Percentiles rank a stretch among this genome's conserved stretches.
phyloP scores from a whole-genome alignment of 2,329 filamentous ascomycete genomes.

The Ascochyta koolunga region DNA sequence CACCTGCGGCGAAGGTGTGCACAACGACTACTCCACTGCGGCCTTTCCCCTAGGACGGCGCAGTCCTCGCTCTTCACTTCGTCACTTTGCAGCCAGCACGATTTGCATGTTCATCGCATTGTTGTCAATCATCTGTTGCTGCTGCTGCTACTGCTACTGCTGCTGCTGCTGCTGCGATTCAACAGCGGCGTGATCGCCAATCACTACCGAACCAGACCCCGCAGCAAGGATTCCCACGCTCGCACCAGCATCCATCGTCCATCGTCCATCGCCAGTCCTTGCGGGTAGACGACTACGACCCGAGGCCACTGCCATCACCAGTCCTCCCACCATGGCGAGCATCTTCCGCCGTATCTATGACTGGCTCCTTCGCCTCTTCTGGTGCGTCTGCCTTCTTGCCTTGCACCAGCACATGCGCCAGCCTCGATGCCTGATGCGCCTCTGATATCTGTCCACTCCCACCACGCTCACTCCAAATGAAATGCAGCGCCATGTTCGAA shows the following conservation, averaged over 20 bases:
- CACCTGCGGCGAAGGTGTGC: constrained; percentile 23
- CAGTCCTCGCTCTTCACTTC: constrained; percentile 36
- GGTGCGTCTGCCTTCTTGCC: constrained; percentile 64
- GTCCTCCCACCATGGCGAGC: constrained; percentile 71
- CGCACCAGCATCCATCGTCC: constrained; percentile 31
- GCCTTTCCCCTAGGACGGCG: constrained; percentile 31
- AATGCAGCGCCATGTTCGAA: constrained; percentile 25
- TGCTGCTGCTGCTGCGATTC: constrained; percentile 25
- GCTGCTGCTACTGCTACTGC: constrained; percentile 1
- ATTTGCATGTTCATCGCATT: constrained; percentile 16
- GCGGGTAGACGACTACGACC: constrained; percentile 29
- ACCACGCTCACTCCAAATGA: constrained; percentile 21
- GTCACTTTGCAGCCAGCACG: constrained; percentile 21
- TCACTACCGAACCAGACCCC: constrained; percentile 38
- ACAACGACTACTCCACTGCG: constrained; percentile 32
- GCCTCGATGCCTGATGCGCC: constrained; percentile 37
- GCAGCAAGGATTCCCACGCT: constrained; percentile 48
- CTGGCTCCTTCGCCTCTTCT: constrained; percentile 97
- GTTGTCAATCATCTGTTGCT: constrained; percentile 35
- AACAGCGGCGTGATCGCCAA: constrained; percentile 37
- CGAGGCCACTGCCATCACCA: constrained; percentile 43
- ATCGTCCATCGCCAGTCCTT: constrained; percentile 32
- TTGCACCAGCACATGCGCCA: constrained; percentile 15
- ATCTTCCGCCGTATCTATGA: constrained; percentile 96
- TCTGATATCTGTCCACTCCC: constrained; percentile 30